Base-by-base conservation (phyloP, 176 grass and related monocot species). In the Rhynchospora breviuscula region DNA sequence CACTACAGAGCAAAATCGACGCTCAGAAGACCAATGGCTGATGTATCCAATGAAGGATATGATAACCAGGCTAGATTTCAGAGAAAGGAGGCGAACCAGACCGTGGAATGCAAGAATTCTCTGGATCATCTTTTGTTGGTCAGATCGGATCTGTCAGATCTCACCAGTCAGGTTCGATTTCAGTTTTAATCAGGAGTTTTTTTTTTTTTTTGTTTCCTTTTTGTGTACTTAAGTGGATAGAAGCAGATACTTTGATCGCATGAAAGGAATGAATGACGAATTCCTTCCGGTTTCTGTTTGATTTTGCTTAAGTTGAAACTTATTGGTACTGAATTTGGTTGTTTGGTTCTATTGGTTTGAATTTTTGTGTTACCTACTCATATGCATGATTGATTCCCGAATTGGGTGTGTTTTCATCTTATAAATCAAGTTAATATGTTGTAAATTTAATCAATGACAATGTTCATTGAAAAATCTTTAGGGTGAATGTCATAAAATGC, bases 151-250 rank as follows among this genome's bases (percentile, higher is more conserved):
- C 62, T 82, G 63, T 67, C 80, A 35, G 80, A 47, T 33, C 80
- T 82, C 80, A 31, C 67, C 48, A 66, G 21, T 52, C 59, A 82
- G 80, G 80, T 82, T 82, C n/a, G 62, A 51, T 66, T 66, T 82
- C 3, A 6, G 23, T 26, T 13, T 66, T 47, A 82, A 33, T 67
- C 12, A 15, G 14, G 2, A 78, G 51, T 1, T 57, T 26, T 75
- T 54, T 60, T 64, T 5, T 82, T 82, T 67, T 75, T 54, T 60
- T 64, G 11, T 82, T 82, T 67, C 40, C 51, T 54, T 82, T 31
- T 70, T 52, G n/a, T 29, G 7, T 52, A 10, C 10, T 52, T 33
- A 31, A 57, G 23, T 78, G 25, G 73, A 17, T 33, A 18, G 48
- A 5, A 51, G 72, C 11, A 77, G 23, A 15, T 23, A 29, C 10